Evolutionary conservation across 352 stramenopile genomes (phyloP).

Genomic region (Pythium pyrilobum): DNA sequence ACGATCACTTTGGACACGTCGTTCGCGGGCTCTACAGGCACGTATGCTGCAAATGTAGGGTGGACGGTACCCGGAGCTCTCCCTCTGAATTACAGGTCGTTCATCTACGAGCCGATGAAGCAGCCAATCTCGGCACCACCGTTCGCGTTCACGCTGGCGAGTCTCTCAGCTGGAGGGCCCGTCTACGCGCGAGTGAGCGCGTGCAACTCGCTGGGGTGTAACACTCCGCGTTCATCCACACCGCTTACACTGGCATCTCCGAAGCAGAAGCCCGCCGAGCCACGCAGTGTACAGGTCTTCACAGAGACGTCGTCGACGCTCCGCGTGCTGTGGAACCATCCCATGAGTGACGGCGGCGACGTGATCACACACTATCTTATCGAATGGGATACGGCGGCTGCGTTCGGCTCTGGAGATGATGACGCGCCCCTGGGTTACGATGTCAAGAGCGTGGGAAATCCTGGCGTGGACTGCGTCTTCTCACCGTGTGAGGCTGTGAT

Average conservation of each 20-base stretch:
- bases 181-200: slow-evolving; percentile 89
- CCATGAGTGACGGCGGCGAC: slow-evolving; percentile 88
- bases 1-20: slow-evolving; percentile 45
- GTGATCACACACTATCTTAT: slow-evolving; percentile 92
- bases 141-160: slow-evolving; percentile 46
- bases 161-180: slow-evolving; percentile 61
- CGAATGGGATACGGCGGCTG: slow-evolving; percentile 89
- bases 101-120: slow-evolving; percentile 19
- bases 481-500: slow-evolving; percentile 83
- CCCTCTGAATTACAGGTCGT: slow-evolving; percentile 48
- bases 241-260: slow-evolving; percentile 69
- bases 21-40: slow-evolving; percentile 32
- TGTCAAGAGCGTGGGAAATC: slow-evolving; percentile 58
- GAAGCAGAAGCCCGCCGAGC: slow-evolving; percentile 83
- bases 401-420: slow-evolving; percentile 76
- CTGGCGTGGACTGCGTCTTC: slow-evolving; percentile 70
- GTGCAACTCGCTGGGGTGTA: slow-evolving; percentile 89
- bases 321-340: slow-evolving; percentile 86
- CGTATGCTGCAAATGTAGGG: slow-evolving; percentile 40
- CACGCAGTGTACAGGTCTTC: slow-evolving; percentile 74
- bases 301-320: slow-evolving; percentile 70
- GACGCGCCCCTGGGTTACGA: slow-evolving; percentile 78
- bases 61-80: slow-evolving; percentile 62
- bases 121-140: slow-evolving; percentile 9
- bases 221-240: slow-evolving; percentile 64